These are phyloP conservation scores for Selenicereus undatus DNA, from an alignment of 148 eudicot genomes.

Conservation along the genomic window DNA sequence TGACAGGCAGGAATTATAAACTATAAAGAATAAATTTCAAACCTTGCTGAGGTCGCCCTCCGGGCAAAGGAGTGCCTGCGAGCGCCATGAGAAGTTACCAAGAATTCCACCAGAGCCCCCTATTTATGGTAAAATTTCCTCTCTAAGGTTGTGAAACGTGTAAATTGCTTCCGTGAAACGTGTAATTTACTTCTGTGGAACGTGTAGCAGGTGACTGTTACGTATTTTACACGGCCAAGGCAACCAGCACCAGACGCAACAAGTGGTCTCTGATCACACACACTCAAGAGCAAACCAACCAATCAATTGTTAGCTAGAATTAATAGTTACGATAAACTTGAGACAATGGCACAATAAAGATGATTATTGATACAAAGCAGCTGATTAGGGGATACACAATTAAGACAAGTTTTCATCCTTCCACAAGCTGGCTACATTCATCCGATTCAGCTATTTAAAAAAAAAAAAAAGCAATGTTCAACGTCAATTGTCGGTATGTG, in stretches of 20 bases:
- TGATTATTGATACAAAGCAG: neutral
- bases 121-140: slow-evolving; percentile 20
- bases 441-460: neutral
- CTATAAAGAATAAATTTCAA: neutral
- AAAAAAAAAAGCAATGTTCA: slow-evolving; percentile 1
- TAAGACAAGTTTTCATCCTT: neutral
- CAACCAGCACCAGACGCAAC: slow-evolving; percentile 12
- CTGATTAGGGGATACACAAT: neutral
- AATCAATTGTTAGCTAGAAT: slow-evolving; percentile 1
- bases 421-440: slow-evolving; percentile 7
- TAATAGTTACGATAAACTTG: neutral
- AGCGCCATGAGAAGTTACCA: slow-evolving; percentile 31
- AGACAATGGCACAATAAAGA: slow-evolving; percentile 6
- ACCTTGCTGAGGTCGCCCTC: slow-evolving; percentile 29
- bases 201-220: slow-evolving; percentile 14
- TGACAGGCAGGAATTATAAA: slow-evolving; percentile 1
- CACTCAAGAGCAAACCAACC: slow-evolving; percentile 7
- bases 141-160: slow-evolving; percentile 23
- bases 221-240: slow-evolving; percentile 14
- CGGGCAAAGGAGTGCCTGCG: slow-evolving; percentile 15
- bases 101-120: slow-evolving; percentile 23
- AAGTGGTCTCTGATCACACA: slow-evolving; percentile 17
- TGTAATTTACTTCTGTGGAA: slow-evolving; percentile 14
- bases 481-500: neutral
- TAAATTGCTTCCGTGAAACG: slow-evolving; percentile 16